A percentile compares a stretch with the other conserved stretches of the same genome.
Evolutionary conservation across 2,329 filamentous ascomycete genomes (phyloP).

Genomic region (Phialophora chinensis): DNA sequence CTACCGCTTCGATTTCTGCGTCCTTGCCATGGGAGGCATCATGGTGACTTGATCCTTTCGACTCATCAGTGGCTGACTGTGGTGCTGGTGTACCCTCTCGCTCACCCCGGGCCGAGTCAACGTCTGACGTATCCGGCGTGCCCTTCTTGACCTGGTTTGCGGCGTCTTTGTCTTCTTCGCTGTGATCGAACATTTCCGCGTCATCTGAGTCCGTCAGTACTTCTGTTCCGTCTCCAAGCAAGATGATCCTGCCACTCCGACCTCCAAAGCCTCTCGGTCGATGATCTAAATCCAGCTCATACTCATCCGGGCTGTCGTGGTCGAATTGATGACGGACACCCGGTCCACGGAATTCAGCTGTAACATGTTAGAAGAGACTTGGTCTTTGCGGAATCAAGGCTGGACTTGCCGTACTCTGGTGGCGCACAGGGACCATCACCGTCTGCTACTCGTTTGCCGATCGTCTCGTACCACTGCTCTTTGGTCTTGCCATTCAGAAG

Average conservation of each 20-base stretch:
- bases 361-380: slow-evolving; percentile 49
- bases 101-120: slow-evolving; percentile 47
- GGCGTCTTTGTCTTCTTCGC: slow-evolving; percentile 83
- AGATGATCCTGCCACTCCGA: slow-evolving; percentile 82
- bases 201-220: slow-evolving; percentile 87
- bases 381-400: slow-evolving; percentile 50
- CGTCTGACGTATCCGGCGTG: slow-evolving; percentile 45
- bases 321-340: slow-evolving; percentile 83
- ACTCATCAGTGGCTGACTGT: slow-evolving; percentile 40
- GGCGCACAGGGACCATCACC: slow-evolving; percentile 98
- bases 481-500: slow-evolving; percentile 90
- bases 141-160: slow-evolving; percentile 80
- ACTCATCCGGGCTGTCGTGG: slow-evolving; percentile 67
- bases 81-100: slow-evolving; percentile 61
- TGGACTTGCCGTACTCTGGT: slow-evolving; percentile 95
- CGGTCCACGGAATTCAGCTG: slow-evolving; percentile 84
- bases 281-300: slow-evolving; percentile 57
- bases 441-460: slow-evolving; percentile 90
- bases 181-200: slow-evolving; percentile 91
- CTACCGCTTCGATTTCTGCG: slow-evolving; percentile 29
- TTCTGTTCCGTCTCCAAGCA: slow-evolving; percentile 94
- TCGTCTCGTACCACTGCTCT: slow-evolving; percentile 98
- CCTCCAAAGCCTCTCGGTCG: slow-evolving; percentile 73
- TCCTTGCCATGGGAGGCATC: slow-evolving; percentile 30
- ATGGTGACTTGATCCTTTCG: slow-evolving; percentile 26